Evolutionary conservation across 2,329 filamentous ascomycete genomes (phyloP).

Genomic region (Fusarium globosum): DNA sequence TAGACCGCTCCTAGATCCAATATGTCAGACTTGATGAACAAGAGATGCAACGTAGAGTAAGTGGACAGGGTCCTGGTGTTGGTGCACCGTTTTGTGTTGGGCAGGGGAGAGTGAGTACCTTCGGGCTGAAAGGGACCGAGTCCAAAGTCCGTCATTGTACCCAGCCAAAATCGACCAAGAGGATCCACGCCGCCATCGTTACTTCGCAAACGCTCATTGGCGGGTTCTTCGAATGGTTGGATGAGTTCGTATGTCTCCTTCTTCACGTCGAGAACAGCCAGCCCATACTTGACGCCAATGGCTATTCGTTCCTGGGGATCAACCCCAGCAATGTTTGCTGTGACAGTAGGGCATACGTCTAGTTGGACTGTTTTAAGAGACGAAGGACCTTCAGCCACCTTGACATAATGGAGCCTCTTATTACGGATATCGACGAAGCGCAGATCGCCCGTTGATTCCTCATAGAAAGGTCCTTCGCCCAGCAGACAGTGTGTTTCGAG

Average conservation of each 20-base stretch:
- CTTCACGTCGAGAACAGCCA: constrained; percentile 78
- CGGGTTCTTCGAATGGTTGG: constrained; percentile 56
- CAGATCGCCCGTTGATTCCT: constrained; percentile 70
- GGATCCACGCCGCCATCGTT: constrained; percentile 89
- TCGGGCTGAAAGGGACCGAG: constrained; percentile 69
- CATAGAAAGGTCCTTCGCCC: constrained; percentile 81
- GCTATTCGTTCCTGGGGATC: constrained; percentile 74
- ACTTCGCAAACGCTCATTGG: constrained; percentile 68
- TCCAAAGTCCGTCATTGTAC: constrained; percentile 82
- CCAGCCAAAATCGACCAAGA: constrained; percentile 85
- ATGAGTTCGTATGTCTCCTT: constrained; percentile 66
- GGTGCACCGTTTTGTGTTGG: neutral
- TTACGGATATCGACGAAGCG: constrained; percentile 88
- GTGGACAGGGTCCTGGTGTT: neutral
- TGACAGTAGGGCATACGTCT: constrained; percentile 70
- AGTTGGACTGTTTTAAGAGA: constrained; percentile 72
- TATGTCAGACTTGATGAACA: constrained; percentile 8
- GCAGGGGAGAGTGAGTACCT: constrained; percentile 51
- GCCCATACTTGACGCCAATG: constrained; percentile 83
- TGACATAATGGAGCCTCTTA: constrained; percentile 77
- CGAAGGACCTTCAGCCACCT: constrained; percentile 70
- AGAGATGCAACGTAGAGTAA: neutral
- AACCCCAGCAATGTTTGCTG: constrained; percentile 79
- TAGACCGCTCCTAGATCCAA: constrained; percentile 72
- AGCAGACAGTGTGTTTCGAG: constrained; percentile 72